phyloP scores from a whole-genome alignment of 192 early-diverging fungal species.

The Phycomyces blakesleeanus region DNA sequence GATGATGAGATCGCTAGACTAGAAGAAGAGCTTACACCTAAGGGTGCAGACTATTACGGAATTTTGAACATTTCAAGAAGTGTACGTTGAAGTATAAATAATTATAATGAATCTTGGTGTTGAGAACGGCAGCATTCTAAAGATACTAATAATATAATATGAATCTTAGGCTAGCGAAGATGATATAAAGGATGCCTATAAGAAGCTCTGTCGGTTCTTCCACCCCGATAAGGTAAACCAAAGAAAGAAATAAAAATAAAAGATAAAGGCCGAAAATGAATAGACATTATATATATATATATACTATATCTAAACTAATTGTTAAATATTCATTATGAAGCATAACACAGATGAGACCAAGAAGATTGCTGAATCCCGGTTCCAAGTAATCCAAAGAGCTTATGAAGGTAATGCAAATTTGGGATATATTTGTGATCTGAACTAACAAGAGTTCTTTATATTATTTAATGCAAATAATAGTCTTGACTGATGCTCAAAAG shows the following conservation, averaged over 20 bases:
- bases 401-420: conserved; percentile 60
- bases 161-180: conserved; percentile 52
- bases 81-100: no score
- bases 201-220: conserved; percentile 66
- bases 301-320: no score
- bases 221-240: conserved; percentile 67
- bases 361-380: conserved; percentile 66
- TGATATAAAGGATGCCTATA: conserved; percentile 73
- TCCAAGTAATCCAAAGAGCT: conserved; percentile 73
- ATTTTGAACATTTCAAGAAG: conserved; percentile 53
- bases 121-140: no score
- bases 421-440: no score
- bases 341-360: conserved; percentile 57
- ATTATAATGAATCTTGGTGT: neutral
- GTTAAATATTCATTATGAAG: conserved; percentile 2
- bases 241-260: no score
- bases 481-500: conserved; percentile 73
- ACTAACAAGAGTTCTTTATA: no score
- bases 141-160: neutral
- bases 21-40: conserved; percentile 36
- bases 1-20: conserved; percentile 25
- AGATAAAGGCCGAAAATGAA: neutral
- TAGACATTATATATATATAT: no score
- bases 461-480: conserved; percentile 30
- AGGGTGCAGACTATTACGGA: conserved; percentile 57